These are phyloP conservation scores for Colletotrichum eleusines DNA, from an alignment of 2,329 filamentous ascomycete genomes.

Conservation along the genomic window DNA sequence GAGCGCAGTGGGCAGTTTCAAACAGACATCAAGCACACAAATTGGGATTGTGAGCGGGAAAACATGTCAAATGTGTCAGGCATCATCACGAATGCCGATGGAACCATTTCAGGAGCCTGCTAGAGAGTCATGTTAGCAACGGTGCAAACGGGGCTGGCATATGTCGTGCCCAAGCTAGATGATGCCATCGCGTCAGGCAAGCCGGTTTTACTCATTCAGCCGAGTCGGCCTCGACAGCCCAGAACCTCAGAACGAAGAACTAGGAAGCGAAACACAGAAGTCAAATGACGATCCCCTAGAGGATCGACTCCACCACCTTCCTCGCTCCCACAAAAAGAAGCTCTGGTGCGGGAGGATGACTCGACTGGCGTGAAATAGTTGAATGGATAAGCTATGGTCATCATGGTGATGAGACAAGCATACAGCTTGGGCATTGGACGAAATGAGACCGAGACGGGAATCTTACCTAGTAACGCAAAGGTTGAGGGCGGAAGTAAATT, in stretches of 20 bases:
- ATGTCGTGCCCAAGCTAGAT: neutral
- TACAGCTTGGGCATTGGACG: slow-evolving; percentile 13
- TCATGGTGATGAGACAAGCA: slow-evolving; percentile 53
- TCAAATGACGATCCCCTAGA: slow-evolving; percentile 64
- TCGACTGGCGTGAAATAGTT: slow-evolving; percentile 75
- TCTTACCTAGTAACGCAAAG: neutral
- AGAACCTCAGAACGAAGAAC: slow-evolving; percentile 55
- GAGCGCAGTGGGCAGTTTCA: neutral
- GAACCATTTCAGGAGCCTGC: neutral
- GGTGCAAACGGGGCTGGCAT: neutral
- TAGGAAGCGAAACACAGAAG: slow-evolving; percentile 63
- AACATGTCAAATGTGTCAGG: too few species aligned
- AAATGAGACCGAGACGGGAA: neutral
- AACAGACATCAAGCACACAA: neutral
- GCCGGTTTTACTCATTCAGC: slow-evolving; percentile 76
- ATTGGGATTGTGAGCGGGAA: neutral
- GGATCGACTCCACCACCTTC: slow-evolving; percentile 82
- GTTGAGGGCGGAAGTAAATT: neutral
- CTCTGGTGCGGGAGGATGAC: slow-evolving; percentile 81
- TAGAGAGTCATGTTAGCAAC: slow-evolving; percentile 7
- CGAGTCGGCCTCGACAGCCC: slow-evolving; percentile 65
- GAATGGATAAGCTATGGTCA: slow-evolving; percentile 83
- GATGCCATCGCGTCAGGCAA: slow-evolving; percentile 63
- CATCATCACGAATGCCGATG: too few species aligned
- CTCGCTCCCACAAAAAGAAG: slow-evolving; percentile 61